Evolutionary conservation across 2,329 filamentous ascomycete species (phyloP).

Genomic region (Eutypa lata): DNA sequence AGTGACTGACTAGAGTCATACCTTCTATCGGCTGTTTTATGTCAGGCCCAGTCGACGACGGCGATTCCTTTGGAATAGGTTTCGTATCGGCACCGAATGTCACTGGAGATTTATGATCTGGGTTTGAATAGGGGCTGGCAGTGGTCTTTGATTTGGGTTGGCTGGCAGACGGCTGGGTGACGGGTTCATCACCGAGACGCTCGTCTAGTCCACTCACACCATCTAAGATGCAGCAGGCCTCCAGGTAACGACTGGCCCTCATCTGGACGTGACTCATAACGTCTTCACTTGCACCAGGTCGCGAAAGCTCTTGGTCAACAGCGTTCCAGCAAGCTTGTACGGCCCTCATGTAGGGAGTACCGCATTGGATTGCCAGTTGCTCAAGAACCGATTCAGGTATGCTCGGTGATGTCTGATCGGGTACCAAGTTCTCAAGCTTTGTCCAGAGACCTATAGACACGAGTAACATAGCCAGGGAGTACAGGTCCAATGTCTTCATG

Average conservation of each 20-base stretch:
- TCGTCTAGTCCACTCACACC: constrained; percentile 56
- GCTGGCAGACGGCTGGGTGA: constrained; percentile 12
- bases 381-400: constrained; percentile 61
- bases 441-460: constrained; percentile 76
- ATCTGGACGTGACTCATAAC: constrained; percentile 52
- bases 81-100: constrained; percentile 9
- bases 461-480: constrained; percentile 69
- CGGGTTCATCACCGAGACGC: constrained; percentile 44
- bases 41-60: constrained; percentile 3
- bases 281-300: constrained; percentile 44
- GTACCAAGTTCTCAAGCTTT: constrained; percentile 54
- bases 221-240: constrained; percentile 61
- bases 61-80: constrained; percentile 4
- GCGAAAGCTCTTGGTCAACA: constrained; percentile 59
- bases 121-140: constrained; percentile 11
- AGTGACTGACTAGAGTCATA: constrained; percentile 5
- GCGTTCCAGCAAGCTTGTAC: constrained; percentile 69
- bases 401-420: constrained; percentile 43
- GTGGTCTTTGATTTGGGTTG: constrained; percentile 5
- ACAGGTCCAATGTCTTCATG: constrained; percentile 63
- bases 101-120: constrained; percentile 9
- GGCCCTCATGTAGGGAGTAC: constrained; percentile 71
- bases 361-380: constrained; percentile 64
- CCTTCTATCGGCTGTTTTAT: constrained; percentile 10
- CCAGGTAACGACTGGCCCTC: constrained; percentile 54